Conservation (phyloP, 2,329 filamentous ascomycete genomes). For the Coniochaeta sp. region DNA sequence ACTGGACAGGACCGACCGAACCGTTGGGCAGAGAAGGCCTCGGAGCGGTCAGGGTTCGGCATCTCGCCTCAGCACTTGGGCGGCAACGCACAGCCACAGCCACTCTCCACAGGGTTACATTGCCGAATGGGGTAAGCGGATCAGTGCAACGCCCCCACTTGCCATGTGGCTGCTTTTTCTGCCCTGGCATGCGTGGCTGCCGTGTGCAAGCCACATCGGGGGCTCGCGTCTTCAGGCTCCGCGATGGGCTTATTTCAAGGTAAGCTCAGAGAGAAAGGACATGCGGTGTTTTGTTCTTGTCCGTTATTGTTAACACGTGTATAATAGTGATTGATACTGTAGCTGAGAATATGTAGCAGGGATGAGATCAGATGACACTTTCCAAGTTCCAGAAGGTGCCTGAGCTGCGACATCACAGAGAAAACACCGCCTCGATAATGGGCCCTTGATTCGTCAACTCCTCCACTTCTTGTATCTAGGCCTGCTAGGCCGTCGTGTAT, state of each 20-base stretch:
- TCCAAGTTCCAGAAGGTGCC: neutral
- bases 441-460: neutral
- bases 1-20: too few relatives aligned
- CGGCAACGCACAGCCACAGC: neutral
- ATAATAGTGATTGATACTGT: too few relatives aligned
- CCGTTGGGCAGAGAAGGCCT: too few relatives aligned
- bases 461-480: too few relatives aligned
- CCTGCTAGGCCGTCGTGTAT: too few relatives aligned
- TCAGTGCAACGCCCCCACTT: neutral
- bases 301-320: neutral
- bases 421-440: neutral
- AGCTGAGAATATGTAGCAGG: too few relatives aligned
- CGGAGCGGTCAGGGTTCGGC: too few relatives aligned
- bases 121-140: neutral
- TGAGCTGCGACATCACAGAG: neutral
- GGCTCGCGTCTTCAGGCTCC: neutral
- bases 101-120: neutral
- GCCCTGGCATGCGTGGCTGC: neutral
- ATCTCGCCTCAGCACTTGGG: neutral
- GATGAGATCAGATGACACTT: neutral
- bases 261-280: too few relatives aligned
- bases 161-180: neutral
- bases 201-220: neutral
- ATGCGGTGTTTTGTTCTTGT: neutral
- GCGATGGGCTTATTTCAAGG: neutral